These are phyloP conservation scores for Conringia planisiliqua DNA, from an alignment of 345 rosid genomes.

Conservation along the genomic window DNA sequence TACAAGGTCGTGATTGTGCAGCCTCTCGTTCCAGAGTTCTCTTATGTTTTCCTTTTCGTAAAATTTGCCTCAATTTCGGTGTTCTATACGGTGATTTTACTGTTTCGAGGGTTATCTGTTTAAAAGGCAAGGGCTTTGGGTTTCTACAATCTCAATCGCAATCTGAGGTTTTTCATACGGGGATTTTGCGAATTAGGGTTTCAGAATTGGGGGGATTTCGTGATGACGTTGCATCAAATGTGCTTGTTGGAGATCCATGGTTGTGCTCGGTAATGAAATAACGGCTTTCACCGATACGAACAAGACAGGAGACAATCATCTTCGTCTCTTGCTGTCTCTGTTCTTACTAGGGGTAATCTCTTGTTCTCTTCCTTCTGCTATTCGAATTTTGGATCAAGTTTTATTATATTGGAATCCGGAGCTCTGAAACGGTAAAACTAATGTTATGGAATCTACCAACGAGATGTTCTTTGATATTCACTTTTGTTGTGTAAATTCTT, in stretches of 20 bases:
- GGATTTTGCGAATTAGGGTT: slow-evolving; percentile 20
- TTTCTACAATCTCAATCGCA: not conserved
- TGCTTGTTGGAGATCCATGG: not conserved
- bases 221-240: not conserved
- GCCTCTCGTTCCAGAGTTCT: not conserved
- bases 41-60: not conserved
- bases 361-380: not conserved
- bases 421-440: no score
- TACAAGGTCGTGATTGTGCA: not conserved
- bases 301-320: not conserved
- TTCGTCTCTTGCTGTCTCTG: not conserved
- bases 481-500: not conserved
- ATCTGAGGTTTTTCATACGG: slow-evolving; percentile 9
- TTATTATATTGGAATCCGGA: not conserved
- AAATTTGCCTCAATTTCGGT: not conserved
- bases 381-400: not conserved
- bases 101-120: not conserved
- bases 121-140: not conserved
- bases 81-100: not conserved
- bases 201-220: not conserved
- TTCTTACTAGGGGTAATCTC: not conserved
- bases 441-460: not conserved
- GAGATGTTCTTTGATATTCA: not conserved
- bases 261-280: not conserved
- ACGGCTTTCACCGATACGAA: not conserved